phyloP scores from a whole-genome alignment of 495 filamentous ascomycete species.

The Acidomyces sp. region DNA sequence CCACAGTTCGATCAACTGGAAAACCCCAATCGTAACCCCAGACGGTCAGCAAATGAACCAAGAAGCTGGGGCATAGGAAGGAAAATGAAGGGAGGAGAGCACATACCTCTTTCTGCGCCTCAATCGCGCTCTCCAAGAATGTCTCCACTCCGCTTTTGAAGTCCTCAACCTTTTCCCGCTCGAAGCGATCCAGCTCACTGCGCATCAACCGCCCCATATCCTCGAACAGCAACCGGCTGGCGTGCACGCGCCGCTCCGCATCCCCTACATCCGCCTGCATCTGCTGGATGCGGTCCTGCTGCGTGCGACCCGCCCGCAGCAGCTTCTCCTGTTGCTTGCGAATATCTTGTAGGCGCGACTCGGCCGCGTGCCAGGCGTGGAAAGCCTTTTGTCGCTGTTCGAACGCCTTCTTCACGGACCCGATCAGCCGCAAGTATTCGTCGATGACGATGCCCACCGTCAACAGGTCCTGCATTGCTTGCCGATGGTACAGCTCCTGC shows the following conservation, averaged over 20 bases:
- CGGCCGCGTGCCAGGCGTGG: slow-evolving; percentile 80
- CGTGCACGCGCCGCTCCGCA: slow-evolving; percentile 86
- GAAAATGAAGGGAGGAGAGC: neutral
- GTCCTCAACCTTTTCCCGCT: slow-evolving; percentile 95
- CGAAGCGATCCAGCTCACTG: slow-evolving; percentile 80
- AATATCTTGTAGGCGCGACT: slow-evolving; percentile 76
- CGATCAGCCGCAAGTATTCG: slow-evolving; percentile 93
- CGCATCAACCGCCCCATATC: slow-evolving; percentile 95
- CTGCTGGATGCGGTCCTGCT: slow-evolving; percentile 89
- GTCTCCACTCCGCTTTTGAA: slow-evolving; percentile 98
- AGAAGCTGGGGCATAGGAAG: slow-evolving; percentile 1
- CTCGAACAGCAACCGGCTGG: slow-evolving; percentile 78
- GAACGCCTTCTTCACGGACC: slow-evolving; percentile 84
- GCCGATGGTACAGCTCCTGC: slow-evolving; percentile 85
- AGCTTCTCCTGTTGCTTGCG: slow-evolving; percentile 80
- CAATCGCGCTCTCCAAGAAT: slow-evolving; percentile 87
- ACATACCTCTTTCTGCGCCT: slow-evolving; percentile 94
- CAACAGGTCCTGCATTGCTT: slow-evolving; percentile 92
- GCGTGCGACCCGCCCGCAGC: slow-evolving; percentile 78
- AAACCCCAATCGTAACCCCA: no score
- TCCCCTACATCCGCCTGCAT: slow-evolving; percentile 82
- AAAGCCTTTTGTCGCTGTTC: slow-evolving; percentile 86
- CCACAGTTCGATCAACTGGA: slow-evolving; percentile 92
- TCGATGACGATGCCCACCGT: slow-evolving; percentile 95
- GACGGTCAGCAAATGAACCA: neutral